Conservation (phyloP, 192 early-diverging fungal species). For the Coemansia sp. region DNA sequence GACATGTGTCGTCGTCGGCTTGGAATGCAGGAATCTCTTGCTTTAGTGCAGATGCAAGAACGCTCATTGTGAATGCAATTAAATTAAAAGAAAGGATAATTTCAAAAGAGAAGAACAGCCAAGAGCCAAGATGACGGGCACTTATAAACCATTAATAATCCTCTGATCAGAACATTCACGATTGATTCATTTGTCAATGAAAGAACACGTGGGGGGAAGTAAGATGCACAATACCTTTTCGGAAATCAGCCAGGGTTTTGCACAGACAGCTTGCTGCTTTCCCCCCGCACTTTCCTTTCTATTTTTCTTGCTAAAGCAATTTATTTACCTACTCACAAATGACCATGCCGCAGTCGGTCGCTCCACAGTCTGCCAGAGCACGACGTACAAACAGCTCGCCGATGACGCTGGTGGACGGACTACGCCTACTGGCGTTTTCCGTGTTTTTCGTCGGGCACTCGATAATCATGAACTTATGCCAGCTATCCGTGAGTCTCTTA, state of each 20-base stretch:
- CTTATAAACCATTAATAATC: background rate
- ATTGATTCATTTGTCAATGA: background rate
- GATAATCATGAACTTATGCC: conserved; percentile 46
- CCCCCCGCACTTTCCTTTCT: background rate
- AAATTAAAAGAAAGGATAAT: background rate
- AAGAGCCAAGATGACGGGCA: background rate
- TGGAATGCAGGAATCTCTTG: conserved; percentile 44
- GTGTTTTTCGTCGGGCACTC: conserved; percentile 49
- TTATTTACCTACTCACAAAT: background rate
- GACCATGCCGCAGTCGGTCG: conserved; percentile 13
- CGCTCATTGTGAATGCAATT: conserved; percentile 28
- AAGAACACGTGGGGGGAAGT: background rate
- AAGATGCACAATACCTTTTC: no score
- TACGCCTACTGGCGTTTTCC: conserved; percentile 34
- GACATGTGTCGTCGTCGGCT: conserved; percentile 58
- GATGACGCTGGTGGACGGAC: conserved; percentile 32
- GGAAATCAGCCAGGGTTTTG: no score
- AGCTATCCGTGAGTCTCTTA: conserved; percentile 42
- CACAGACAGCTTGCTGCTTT: background rate
- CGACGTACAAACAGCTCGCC: conserved; percentile 52
- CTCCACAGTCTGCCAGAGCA: background rate
- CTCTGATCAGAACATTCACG: background rate
- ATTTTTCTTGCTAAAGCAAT: background rate
- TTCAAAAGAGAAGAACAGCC: background rate
- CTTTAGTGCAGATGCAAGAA: conserved; percentile 33